Percentiles rank a stretch among this genome's conserved stretches.
These are phyloP conservation scores for Macrolepiota fuliginosa DNA, from an alignment of 768 basidiomycete species.

Conservation along the genomic window DNA sequence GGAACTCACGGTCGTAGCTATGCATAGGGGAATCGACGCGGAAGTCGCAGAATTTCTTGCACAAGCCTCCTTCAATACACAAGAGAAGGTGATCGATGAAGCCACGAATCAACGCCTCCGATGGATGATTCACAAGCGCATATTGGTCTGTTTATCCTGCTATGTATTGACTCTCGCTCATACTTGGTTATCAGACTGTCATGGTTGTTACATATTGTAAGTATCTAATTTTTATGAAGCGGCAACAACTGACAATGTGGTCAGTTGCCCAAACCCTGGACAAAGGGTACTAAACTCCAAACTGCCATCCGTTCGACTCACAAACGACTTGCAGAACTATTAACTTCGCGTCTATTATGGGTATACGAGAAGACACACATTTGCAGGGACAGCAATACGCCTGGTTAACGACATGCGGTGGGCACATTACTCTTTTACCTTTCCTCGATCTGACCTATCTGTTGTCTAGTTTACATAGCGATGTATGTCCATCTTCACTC, in stretches of 20 bases:
- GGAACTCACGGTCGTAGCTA: background rate
- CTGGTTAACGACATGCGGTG: conserved; percentile 47
- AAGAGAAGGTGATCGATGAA: conserved; percentile 36
- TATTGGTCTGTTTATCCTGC: conserved; percentile 29
- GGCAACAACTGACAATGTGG: background rate
- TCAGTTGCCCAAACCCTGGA: conserved; percentile 45
- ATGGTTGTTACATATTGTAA: conserved; percentile 48
- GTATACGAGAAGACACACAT: conserved; percentile 39
- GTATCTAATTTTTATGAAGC: background rate
- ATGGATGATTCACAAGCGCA: conserved; percentile 45
- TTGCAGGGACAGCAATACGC: conserved; percentile 50
- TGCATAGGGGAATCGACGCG: conserved; percentile 33
- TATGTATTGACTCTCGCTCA: background rate
- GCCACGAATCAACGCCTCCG: conserved; percentile 39
- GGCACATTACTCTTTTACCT: conserved; percentile 7
- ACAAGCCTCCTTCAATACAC: conserved; percentile 19
- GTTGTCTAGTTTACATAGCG: conserved; percentile 34
- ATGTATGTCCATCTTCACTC: conserved; percentile 24
- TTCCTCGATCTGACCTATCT: background rate
- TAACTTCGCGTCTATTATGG: conserved; percentile 48
- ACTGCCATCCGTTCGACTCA: background rate
- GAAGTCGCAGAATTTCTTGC: conserved; percentile 46
- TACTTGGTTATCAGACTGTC: conserved; percentile 25
- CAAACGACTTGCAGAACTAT: conserved; percentile 29
- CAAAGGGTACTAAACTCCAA: conserved; percentile 32